These are phyloP conservation scores for Scytalidium sp. DNA, from an alignment of 2,329 filamentous ascomycete species.

Conservation along the genomic window DNA sequence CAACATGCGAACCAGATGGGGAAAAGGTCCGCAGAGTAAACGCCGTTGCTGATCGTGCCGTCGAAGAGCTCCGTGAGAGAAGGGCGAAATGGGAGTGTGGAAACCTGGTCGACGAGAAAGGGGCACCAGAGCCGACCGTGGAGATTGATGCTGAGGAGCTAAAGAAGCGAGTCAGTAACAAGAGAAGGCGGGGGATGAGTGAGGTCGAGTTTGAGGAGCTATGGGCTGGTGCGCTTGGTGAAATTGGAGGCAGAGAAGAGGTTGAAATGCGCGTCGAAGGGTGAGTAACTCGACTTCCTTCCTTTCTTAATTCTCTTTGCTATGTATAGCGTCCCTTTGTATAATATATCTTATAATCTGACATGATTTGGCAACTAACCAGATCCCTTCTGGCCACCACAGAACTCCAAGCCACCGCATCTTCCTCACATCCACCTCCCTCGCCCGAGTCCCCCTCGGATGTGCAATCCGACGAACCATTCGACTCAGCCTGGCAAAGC, in stretches of 20 bases:
- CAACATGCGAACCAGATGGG: constrained; percentile 91
- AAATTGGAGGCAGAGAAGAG: constrained; percentile 63
- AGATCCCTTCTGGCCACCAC: constrained; percentile 70
- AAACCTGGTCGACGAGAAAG: constrained; percentile 60
- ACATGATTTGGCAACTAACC: constrained; percentile 70
- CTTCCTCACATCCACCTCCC: constrained; percentile 79
- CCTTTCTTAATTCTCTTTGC: constrained; percentile 6
- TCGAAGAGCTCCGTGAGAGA: constrained; percentile 81
- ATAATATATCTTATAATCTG: constrained; percentile 46
- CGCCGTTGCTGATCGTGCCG: constrained; percentile 79
- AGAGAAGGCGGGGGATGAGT: constrained; percentile 78
- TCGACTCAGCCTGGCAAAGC: constrained; percentile 76
- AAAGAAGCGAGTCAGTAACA: constrained; percentile 71
- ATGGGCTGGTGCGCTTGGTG: constrained; percentile 70
- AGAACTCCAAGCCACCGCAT: constrained; percentile 58
- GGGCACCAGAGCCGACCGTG: constrained; percentile 52
- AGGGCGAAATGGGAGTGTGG: constrained; percentile 91
- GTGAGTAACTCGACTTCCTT: constrained; percentile 43
- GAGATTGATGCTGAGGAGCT: constrained; percentile 69
- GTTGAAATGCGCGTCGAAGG: constrained; percentile 46
- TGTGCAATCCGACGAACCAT: constrained; percentile 78
- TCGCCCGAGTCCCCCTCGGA: constrained; percentile 84
- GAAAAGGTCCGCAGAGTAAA: constrained; percentile 87
- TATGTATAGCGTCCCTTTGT: constrained; percentile 20
- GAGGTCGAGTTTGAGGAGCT: constrained; percentile 91